These are phyloP conservation scores for Selaginella moellendorffii DNA, from an alignment of 75 land plant genomes.

Conservation along the genomic window DNA sequence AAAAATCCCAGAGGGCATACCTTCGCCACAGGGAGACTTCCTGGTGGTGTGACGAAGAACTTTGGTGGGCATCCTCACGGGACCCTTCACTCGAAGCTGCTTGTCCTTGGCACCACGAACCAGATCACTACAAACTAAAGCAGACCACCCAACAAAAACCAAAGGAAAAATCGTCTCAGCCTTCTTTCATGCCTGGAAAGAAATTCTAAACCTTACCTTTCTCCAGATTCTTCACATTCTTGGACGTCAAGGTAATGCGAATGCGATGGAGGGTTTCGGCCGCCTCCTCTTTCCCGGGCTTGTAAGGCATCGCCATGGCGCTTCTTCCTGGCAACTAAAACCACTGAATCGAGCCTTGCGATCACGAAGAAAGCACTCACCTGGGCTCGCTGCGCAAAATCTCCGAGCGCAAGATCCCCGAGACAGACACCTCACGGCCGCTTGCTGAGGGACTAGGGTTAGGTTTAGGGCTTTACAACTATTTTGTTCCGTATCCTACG, in stretches of 20 bases:
- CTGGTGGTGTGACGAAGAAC: conserved; percentile 79
- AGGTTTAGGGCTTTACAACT: background rate
- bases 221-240: conserved; percentile 87
- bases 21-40: conserved; percentile 97
- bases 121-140: conserved; percentile 84
- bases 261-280: conserved; percentile 55
- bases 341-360: too few species aligned
- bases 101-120: conserved; percentile 93
- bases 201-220: too few species aligned
- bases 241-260: conserved; percentile 80
- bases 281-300: conserved; percentile 64
- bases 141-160: too few species aligned
- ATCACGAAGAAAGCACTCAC: too few species aligned
- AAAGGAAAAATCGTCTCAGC: too few species aligned
- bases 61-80: conserved; percentile 92
- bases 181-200: too few species aligned
- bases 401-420: too few species aligned
- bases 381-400: background rate
- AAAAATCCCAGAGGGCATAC: too few species aligned
- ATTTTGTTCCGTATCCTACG: background rate
- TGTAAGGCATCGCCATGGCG: conserved; percentile 35
- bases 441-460: conserved; percentile 18
- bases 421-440: conserved; percentile 27
- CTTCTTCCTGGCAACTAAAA: too few species aligned
- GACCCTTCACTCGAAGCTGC: conserved; percentile 69